Percentiles rank a stretch among this genome's conserved stretches.
Evolutionary conservation across 257 asterid genomes (phyloP).

Genomic region (Lavandula angustifolia): DNA sequence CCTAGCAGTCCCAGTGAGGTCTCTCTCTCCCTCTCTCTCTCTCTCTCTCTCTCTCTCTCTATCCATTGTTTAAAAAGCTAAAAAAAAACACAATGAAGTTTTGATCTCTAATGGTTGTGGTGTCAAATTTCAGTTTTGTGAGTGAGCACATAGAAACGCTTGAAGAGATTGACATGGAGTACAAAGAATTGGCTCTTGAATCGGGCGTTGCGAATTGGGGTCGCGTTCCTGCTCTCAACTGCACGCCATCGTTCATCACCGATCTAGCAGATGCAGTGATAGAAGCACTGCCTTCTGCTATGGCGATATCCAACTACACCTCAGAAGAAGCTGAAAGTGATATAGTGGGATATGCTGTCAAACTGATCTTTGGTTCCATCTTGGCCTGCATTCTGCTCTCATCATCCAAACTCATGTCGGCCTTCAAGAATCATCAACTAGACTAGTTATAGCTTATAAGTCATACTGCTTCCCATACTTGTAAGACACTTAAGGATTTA

Average conservation of each 20-base stretch:
- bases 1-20: constrained; percentile 96
- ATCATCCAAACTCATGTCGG: constrained; percentile 54
- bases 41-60: no score
- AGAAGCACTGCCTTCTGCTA: constrained; percentile 85
- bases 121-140: constrained; percentile 70
- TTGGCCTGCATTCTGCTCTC: constrained; percentile 74
- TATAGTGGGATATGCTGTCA: constrained; percentile 48
- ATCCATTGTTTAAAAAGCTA: not conserved
- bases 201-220: constrained; percentile 95
- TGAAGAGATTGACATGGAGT: constrained; percentile 98
- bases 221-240: constrained; percentile 96
- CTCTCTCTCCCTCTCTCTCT: not conserved
- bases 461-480: no score
- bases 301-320: constrained; percentile 51
- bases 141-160: constrained; percentile 99
- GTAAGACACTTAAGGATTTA: no score
- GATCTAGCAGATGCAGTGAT: constrained; percentile 94
- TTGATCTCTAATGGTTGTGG: not conserved
- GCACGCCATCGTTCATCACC: constrained; percentile 76
- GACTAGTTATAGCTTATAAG: no score
- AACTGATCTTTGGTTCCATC: constrained; percentile 73
- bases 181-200: constrained; percentile 80
- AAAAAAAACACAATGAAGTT: not conserved
- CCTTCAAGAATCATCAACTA: constrained; percentile 43
- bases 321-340: constrained; percentile 44